Conservation (phyloP, 2,329 filamentous ascomycete genomes). For the Didymella segeticola region DNA sequence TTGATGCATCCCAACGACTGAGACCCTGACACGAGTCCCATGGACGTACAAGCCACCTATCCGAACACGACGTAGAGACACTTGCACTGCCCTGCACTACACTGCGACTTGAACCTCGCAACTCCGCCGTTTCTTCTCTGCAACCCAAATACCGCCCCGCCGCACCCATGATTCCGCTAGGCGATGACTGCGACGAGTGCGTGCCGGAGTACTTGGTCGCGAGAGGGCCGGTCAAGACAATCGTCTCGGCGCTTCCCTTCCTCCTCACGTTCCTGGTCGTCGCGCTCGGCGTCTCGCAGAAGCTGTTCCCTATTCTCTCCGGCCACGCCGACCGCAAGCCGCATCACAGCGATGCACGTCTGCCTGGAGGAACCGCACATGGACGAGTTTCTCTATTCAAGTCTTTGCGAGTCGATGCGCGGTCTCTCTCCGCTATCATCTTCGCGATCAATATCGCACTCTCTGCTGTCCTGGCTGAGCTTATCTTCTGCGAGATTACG, state of each 20-base stretch:
- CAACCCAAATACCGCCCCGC: conserved; percentile 1
- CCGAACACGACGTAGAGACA: conserved; percentile 10
- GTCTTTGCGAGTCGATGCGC: conserved; percentile 48
- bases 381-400: conserved; percentile 37
- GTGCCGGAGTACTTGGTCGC: conserved; percentile 58
- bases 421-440: conserved; percentile 63
- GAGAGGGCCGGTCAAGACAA: conserved; percentile 56
- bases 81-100: too few species aligned
- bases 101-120: conserved; percentile 6
- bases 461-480: conserved; percentile 76
- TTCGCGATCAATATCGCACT: conserved; percentile 81
- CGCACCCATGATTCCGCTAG: conserved; percentile 44
- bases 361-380: conserved; percentile 52
- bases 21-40: conserved; percentile 25
- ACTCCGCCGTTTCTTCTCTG: neutral
- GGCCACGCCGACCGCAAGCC: conserved; percentile 63
- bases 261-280: conserved; percentile 72
- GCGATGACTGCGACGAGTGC: conserved; percentile 64
- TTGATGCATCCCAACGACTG: conserved; percentile 19
- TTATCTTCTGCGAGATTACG: conserved; percentile 85
- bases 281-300: conserved; percentile 67
- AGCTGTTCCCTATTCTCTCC: conserved; percentile 76
- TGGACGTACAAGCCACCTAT: conserved; percentile 32
- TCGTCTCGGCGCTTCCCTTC: conserved; percentile 73
- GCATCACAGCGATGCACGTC: conserved; percentile 67